phyloP scores from a whole-genome alignment of 768 basidiomycete genomes.

The Agrocybe chaxingu region DNA sequence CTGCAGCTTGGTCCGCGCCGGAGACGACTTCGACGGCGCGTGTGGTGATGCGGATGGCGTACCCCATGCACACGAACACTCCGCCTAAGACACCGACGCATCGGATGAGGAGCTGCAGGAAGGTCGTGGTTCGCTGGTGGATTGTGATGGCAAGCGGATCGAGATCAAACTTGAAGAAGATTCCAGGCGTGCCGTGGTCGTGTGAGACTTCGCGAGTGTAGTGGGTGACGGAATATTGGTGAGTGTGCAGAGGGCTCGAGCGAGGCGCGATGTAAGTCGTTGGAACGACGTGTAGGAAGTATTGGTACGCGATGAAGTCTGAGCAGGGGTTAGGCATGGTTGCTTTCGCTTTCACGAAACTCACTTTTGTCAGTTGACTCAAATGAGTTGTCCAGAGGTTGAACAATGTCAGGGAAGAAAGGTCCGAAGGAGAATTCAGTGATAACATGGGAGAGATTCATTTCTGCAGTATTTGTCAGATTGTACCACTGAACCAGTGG shows the following conservation, averaged over 20 bases:
- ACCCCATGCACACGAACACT: constrained; percentile 81
- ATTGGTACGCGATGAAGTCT: constrained; percentile 92
- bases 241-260: constrained; percentile 58
- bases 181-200: constrained; percentile 81
- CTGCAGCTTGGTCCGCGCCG: constrained; percentile 41
- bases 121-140: constrained; percentile 81
- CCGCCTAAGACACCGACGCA: constrained; percentile 93
- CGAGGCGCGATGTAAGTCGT: constrained; percentile 87
- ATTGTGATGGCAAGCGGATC: constrained; percentile 87
- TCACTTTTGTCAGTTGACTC: constrained; percentile 67
- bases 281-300: constrained; percentile 93
- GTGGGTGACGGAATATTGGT: constrained; percentile 95
- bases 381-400: constrained; percentile 90
- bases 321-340: constrained; percentile 3
- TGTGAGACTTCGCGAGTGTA: constrained; percentile 76
- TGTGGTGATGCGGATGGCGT: constrained; percentile 63
- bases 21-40: constrained; percentile 68
- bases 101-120: constrained; percentile 80
- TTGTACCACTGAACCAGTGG: background rate
- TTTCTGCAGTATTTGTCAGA: constrained; percentile 46
- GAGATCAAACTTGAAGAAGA: constrained; percentile 98
- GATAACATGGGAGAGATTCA: constrained; percentile 97
- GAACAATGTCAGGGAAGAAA: constrained; percentile 91
- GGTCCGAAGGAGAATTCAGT: constrained; percentile 97
- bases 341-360: constrained; percentile 2